These are phyloP conservation scores for Acanthamoeba culbertsoni DNA, from an alignment of 208 protist genomes.

Conservation along the genomic window DNA sequence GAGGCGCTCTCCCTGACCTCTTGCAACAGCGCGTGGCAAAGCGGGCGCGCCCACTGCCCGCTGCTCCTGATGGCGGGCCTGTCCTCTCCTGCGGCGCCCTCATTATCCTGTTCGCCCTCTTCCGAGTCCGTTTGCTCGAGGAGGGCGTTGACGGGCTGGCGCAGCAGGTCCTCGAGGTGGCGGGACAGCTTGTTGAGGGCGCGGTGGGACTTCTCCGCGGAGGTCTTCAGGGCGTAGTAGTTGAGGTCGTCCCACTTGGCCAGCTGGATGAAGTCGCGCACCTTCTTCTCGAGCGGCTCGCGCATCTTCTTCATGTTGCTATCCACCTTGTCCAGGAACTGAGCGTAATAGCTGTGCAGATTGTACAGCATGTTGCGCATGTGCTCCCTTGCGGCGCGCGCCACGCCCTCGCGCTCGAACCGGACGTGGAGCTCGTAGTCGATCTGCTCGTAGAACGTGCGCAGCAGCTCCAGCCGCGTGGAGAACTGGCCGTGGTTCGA, in stretches of 20 bases:
- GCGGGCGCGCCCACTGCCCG: background rate
- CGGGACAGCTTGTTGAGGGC: conserved; percentile 63
- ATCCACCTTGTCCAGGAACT: conserved; percentile 58
- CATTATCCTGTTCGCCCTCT: background rate
- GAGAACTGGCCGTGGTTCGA: conserved; percentile 81
- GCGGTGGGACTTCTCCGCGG: conserved; percentile 94
- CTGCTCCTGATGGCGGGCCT: background rate
- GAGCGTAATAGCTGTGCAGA: conserved; percentile 76
- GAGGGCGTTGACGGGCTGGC: background rate
- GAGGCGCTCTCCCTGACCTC: background rate
- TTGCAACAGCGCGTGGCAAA: background rate
- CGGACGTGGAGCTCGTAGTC: background rate
- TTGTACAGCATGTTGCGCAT: conserved; percentile 72
- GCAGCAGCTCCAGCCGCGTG: conserved; percentile 73
- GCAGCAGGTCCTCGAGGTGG: conserved; percentile 53
- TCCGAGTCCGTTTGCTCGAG: conserved; percentile 42
- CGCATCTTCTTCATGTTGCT: conserved; percentile 1
- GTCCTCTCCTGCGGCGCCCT: background rate
- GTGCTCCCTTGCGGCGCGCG: background rate
- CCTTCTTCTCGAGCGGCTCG: conserved; percentile 81
- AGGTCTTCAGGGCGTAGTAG: conserved; percentile 94
- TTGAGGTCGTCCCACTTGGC: conserved; percentile 84
- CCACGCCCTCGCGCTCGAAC: background rate
- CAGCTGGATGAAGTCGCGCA: conserved; percentile 81
- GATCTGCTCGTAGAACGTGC: conserved; percentile 74